Evolutionary conservation across 2,329 filamentous ascomycete species (phyloP), one percentile per base, ranked within the genome.

Genomic region (Pseudopyrenochaeta lycopersici): DNA sequence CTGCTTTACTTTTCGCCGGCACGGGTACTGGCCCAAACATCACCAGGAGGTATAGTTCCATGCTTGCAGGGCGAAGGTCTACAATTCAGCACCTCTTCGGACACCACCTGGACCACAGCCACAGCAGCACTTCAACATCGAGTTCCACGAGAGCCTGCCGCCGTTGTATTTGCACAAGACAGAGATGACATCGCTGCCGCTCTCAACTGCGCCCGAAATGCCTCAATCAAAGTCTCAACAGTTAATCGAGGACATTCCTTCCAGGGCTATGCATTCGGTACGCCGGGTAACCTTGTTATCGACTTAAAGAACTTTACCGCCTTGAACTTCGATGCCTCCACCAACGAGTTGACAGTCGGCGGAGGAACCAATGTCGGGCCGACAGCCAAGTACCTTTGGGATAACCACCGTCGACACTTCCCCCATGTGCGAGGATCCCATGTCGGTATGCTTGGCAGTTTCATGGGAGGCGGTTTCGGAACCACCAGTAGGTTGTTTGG

Each of bases 401-500:
- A 57, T 27, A 50, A 40, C 27, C 23, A 44, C 31, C 33, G 32
- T 12, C 52, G 52, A 7, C 52, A 56, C 14, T 56, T 59, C 2
- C 56, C 56, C 6, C 56, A 59, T 20, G 56, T 59, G 18, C 46
- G 56, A 41, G 52, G 52, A 2, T 53, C 52, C 18, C 56, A 59
- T 17, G 56, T 59, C 17, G 56, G 56, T 20, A 17, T 59, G 5
- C 6, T 15, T 1, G 56, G 56, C 36, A 53, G 49, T 23, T 44
- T 39, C 14, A 44, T 59, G 14, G 56, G 56, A 14, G 56, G 56
- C 10, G 56, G 56, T 29, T 59, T 46, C 14, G 56, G 52, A 5
- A 59, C 56, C 6, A 59, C 56, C 6, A 50, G 36, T 33, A 56
- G 56, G 20, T 36, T 50, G n/a, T 39, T 56, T 12, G 49, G 49